Evolutionary conservation across 208 protist species (phyloP).

Genomic region (Leishmania guyanensis): DNA sequence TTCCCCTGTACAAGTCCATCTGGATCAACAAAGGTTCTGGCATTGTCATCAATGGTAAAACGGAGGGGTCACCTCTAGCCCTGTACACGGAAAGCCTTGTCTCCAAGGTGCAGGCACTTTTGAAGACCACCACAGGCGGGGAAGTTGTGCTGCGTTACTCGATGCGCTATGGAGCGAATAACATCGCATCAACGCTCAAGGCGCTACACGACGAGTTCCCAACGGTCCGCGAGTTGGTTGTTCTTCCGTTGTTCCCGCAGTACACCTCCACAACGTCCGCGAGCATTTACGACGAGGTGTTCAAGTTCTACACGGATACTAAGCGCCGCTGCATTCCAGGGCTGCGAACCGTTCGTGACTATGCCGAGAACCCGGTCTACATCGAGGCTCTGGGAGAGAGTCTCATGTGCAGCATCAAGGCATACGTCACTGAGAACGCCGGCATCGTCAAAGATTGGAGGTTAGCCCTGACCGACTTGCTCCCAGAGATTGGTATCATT

Average conservation of each 20-base stretch:
- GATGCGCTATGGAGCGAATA: slow-evolving; percentile 39
- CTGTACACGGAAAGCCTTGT: slow-evolving; percentile 20
- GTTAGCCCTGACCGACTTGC: not conserved
- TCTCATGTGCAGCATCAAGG: slow-evolving; percentile 23
- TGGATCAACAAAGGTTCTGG: slow-evolving; percentile 34
- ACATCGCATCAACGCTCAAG: slow-evolving; percentile 23
- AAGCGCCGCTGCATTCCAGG: slow-evolving; percentile 34
- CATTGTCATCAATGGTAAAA: slow-evolving; percentile 17
- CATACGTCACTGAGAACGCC: slow-evolving; percentile 8
- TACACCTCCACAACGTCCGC: slow-evolving; percentile 53
- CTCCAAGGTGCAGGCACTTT: not conserved
- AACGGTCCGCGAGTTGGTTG: slow-evolving; percentile 24
- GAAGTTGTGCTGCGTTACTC: slow-evolving; percentile 28
- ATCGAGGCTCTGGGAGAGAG: slow-evolving; percentile 28
- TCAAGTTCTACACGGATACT: slow-evolving; percentile 25
- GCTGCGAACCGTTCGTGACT: slow-evolving; percentile 48
- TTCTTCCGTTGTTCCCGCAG: slow-evolving; percentile 67
- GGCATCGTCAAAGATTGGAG: slow-evolving; percentile 1
- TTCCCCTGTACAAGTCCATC: slow-evolving; percentile 31
- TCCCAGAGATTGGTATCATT: slow-evolving; percentile 28
- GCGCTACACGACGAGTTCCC: slow-evolving; percentile 20
- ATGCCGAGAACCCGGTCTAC: slow-evolving; percentile 43
- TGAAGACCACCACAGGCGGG: not conserved
- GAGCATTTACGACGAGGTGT: slow-evolving; percentile 50
- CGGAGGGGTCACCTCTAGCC: slow-evolving; percentile 13